Evolutionary conservation across 1,139 yeast genomes (phyloP).

Genomic region (Protomyces pachydermus): DNA sequence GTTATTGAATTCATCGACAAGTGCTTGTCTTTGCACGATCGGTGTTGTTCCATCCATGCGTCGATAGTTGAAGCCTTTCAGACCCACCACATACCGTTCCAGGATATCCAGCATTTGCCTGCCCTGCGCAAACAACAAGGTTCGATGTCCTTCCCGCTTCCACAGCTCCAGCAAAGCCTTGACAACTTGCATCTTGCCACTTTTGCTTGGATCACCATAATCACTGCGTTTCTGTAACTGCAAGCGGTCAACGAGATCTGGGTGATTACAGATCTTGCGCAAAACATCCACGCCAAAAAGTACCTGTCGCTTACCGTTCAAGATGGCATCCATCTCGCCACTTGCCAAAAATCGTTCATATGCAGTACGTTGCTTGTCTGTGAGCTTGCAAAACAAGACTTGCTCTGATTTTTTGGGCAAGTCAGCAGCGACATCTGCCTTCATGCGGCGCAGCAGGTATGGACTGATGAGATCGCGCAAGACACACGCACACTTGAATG

Average conservation of each 20-base stretch:
- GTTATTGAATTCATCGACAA: conserved; percentile 75
- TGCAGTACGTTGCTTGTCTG: conserved; percentile 65
- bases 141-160: conserved; percentile 71
- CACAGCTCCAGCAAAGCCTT: conserved; percentile 69
- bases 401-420: conserved; percentile 89
- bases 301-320: conserved; percentile 73
- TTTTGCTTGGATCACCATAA: conserved; percentile 61
- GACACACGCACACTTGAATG: conserved; percentile 91
- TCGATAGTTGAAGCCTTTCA: conserved; percentile 51
- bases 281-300: conserved; percentile 84
- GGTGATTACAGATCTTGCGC: conserved; percentile 92
- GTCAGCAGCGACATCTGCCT: conserved; percentile 94
- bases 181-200: conserved; percentile 90
- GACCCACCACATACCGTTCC: conserved; percentile 52
- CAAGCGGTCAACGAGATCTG: conserved; percentile 70
- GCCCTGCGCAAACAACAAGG: conserved; percentile 82
- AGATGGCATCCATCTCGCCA: conserved; percentile 66
- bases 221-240: conserved; percentile 44
- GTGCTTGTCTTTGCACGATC: conserved; percentile 63
- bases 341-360: conserved; percentile 71
- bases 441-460: conserved; percentile 75
- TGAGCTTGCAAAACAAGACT: conserved; percentile 81
- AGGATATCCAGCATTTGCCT: conserved; percentile 88
- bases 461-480: conserved; percentile 85
- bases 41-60: conserved; percentile 96